Evolutionary conservation across 306 rosid species (phyloP).

Genomic region (Pyrus betulifolia): DNA sequence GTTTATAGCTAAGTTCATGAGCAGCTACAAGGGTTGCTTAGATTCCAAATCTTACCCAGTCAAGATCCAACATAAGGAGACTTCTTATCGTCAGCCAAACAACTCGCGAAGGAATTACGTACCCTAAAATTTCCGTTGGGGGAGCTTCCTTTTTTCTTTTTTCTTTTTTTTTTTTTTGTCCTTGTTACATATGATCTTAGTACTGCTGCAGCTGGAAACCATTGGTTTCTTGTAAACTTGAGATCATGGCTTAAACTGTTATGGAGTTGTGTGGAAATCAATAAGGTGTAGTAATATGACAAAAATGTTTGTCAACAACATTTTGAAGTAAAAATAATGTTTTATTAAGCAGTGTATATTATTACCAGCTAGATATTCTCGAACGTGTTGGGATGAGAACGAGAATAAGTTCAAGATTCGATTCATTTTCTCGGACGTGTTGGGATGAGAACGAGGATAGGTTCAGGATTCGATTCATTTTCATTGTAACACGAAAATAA

Average conservation of each 20-base stretch:
- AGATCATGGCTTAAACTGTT: background rate
- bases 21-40: conserved; percentile 25
- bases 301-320: background rate
- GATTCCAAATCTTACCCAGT: background rate
- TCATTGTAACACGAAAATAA: background rate
- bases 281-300: background rate
- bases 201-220: background rate
- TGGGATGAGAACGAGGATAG: no score
- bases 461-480: no score
- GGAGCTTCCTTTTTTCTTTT: background rate
- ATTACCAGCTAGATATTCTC: background rate
- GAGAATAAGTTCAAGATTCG: no score
- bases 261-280: background rate
- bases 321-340: background rate
- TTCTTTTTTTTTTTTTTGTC: background rate
- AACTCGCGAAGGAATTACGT: background rate
- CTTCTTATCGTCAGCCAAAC: background rate
- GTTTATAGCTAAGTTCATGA: conserved; percentile 49
- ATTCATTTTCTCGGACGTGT: no score
- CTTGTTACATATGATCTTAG: background rate
- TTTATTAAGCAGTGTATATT: background rate
- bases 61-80: background rate
- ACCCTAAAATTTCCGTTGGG: background rate
- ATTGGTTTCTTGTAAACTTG: background rate
- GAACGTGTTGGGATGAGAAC: no score